Percentiles rank a stretch among this genome's conserved stretches.
phyloP scores from a whole-genome alignment of 2,329 filamentous ascomycete species.

The Leptographium lundbergii region DNA sequence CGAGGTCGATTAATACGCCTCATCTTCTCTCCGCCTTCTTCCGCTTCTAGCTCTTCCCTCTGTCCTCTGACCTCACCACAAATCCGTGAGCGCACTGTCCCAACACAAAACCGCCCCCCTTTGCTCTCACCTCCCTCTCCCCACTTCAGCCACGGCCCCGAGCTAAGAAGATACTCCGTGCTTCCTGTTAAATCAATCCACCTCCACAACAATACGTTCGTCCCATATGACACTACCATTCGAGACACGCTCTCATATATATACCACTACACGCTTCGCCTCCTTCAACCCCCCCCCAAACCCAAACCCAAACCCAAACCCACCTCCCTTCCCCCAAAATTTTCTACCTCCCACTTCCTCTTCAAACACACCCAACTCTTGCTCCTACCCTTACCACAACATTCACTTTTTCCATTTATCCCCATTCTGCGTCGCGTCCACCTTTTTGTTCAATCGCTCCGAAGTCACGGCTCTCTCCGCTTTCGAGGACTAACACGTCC shows the following conservation, averaged over 20 bases:
- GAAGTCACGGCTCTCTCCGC: background rate
- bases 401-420: background rate
- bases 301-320: background rate
- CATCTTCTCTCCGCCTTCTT: background rate
- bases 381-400: background rate
- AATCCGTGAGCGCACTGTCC: conserved; percentile 5
- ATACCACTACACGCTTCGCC: background rate
- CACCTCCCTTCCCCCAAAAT: background rate
- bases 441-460: conserved; percentile 2
- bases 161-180: background rate
- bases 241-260: conserved; percentile 2
- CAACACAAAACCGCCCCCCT: background rate
- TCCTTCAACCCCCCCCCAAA: background rate
- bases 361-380: background rate
- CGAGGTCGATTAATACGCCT: background rate
- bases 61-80: background rate
- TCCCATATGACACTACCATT: conserved; percentile 5
- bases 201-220: conserved; percentile 9
- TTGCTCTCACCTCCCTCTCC: conserved; percentile 6
- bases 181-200: conserved; percentile 2
- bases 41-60: background rate
- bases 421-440: background rate
- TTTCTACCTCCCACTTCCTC: background rate
- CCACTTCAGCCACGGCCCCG: conserved; percentile 10
- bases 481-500: background rate